Conservation (phyloP, 371 early-diverging fungal species). For the Amoeboaphelidium protococcarum region DNA sequence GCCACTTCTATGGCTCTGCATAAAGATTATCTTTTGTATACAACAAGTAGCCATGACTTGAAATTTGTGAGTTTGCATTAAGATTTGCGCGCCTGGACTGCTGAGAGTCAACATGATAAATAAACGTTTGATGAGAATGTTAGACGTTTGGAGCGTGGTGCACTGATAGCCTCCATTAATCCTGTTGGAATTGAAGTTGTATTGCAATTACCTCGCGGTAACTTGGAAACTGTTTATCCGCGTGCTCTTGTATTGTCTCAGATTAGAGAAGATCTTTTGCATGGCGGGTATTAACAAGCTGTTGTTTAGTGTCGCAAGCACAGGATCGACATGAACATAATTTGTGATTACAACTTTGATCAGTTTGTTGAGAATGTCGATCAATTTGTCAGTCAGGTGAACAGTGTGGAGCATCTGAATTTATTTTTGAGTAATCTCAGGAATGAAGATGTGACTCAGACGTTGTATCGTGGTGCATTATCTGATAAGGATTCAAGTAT, state of each 20-base stretch:
- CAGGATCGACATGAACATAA: slow-evolving; percentile 69
- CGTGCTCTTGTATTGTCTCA: slow-evolving; percentile 60
- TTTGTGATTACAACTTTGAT: slow-evolving; percentile 45
- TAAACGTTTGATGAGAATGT: slow-evolving; percentile 32
- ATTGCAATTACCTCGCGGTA: slow-evolving; percentile 88
- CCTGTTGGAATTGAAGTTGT: slow-evolving; percentile 41
- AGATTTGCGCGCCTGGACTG: slow-evolving; percentile 3
- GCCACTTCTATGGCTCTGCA: neutral
- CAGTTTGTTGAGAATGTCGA: slow-evolving; percentile 32
- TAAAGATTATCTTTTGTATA: neutral
- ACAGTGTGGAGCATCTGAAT: slow-evolving; percentile 61
- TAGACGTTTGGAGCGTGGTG: slow-evolving; percentile 69
- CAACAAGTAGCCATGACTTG: neutral
- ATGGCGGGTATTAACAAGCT: slow-evolving; percentile 43
- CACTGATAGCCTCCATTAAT: slow-evolving; percentile 46
- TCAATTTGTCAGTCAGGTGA: slow-evolving; percentile 41
- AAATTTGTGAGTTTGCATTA: slow-evolving; percentile 1
- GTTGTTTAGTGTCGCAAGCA: slow-evolving; percentile 62
- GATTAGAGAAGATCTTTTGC: slow-evolving; percentile 38
- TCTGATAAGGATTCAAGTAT: slow-evolving; percentile 1
- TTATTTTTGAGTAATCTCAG: slow-evolving; percentile 48
- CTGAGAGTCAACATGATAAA: slow-evolving; percentile 1
- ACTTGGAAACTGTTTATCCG: slow-evolving; percentile 81
- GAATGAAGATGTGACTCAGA: slow-evolving; percentile 32
- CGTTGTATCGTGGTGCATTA: slow-evolving; percentile 22